Evolutionary conservation across 495 filamentous ascomycete species (phyloP).

Genomic region (Aspergillus hancockii): DNA sequence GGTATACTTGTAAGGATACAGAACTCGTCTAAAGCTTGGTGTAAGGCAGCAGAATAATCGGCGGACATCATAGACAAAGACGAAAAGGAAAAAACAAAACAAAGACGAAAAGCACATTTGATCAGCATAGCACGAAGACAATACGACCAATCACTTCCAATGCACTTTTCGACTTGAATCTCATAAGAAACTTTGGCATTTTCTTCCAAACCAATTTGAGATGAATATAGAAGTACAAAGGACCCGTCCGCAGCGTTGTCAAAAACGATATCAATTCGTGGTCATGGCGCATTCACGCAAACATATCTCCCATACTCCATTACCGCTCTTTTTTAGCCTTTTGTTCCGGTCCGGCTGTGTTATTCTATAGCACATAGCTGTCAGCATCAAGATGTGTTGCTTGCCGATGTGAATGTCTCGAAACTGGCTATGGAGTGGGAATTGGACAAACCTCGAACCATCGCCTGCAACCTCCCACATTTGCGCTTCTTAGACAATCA

Average conservation of each 20-base stretch:
- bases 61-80: constrained; percentile 8
- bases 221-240: constrained; percentile 25
- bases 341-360: not conserved
- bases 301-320: constrained; percentile 10
- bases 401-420: not conserved
- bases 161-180: not conserved
- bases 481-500: constrained; percentile 75
- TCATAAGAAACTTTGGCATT: constrained; percentile 3
- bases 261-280: constrained; percentile 25
- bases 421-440: not conserved
- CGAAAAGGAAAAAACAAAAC: constrained; percentile 12
- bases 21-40: constrained; percentile 10
- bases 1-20: constrained; percentile 17
- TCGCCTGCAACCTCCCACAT: not conserved
- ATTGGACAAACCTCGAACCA: not conserved
- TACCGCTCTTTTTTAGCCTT: constrained; percentile 5
- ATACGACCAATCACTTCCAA: constrained; percentile 6
- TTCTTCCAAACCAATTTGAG: constrained; percentile 12
- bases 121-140: constrained; percentile 9
- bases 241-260: constrained; percentile 15
- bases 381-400: not conserved
- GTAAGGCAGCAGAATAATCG: not conserved
- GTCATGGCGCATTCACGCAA: constrained; percentile 20
- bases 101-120: constrained; percentile 4
- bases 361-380: not conserved